A percentile compares a stretch with the other conserved stretches of the same genome.
These are phyloP conservation scores for Ganoderma boninense DNA, from an alignment of 1,284 basidiomycete genomes.

Conservation along the genomic window DNA sequence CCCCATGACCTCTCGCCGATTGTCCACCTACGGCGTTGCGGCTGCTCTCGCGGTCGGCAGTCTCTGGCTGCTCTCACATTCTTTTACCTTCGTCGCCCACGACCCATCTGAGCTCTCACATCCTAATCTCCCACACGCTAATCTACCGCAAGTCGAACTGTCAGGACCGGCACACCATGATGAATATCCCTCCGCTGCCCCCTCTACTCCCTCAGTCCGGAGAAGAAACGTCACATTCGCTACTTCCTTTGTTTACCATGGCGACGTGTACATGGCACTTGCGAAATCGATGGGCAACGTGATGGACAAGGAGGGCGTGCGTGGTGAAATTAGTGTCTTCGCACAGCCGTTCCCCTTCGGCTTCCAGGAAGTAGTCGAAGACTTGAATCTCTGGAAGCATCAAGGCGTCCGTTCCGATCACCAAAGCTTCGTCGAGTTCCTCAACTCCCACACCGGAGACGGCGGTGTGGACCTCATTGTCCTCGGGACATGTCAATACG, in stretches of 20 bases:
- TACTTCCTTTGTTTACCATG: constrained; percentile 43
- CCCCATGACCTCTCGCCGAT: constrained; percentile 12
- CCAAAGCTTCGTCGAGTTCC: constrained; percentile 37
- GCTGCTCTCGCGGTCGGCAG: constrained; percentile 15
- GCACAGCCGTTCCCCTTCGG: constrained; percentile 41
- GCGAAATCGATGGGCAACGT: constrained; percentile 44
- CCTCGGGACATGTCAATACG: constrained; percentile 47
- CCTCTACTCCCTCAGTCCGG: constrained; percentile 7
- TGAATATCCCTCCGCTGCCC: neutral
- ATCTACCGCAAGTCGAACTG: constrained; percentile 3
- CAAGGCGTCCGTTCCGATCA: constrained; percentile 35
- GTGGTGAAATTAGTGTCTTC: constrained; percentile 40
- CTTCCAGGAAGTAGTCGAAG: constrained; percentile 44
- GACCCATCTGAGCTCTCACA: constrained; percentile 12
- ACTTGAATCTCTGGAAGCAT: constrained; percentile 40
- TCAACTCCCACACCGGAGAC: constrained; percentile 32
- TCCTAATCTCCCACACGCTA: constrained; percentile 1
- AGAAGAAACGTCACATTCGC: constrained; percentile 41
- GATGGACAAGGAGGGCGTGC: constrained; percentile 28
- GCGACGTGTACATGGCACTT: constrained; percentile 48
- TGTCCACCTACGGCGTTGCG: constrained; percentile 17
- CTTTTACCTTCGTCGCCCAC: constrained; percentile 5
- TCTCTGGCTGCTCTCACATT: constrained; percentile 18
- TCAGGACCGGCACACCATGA: neutral
- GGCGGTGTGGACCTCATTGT: constrained; percentile 44